These are phyloP conservation scores for Mortierella sp. DNA, from an alignment of 371 early-diverging fungal species.

Conservation along the genomic window DNA sequence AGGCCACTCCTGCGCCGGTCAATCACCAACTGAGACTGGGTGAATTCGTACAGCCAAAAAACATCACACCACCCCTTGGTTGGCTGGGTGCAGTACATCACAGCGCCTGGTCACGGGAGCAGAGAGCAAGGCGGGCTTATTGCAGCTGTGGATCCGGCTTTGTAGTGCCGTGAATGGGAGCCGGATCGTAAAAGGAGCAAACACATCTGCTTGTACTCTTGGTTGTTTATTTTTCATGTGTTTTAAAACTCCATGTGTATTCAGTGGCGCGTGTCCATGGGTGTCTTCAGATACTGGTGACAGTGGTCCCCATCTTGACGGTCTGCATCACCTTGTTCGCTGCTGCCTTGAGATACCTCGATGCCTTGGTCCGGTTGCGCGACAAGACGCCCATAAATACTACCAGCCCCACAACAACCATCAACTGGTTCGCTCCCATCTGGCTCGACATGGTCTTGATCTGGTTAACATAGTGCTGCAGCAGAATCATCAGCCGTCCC, in stretches of 20 bases:
- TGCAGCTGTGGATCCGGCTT: too few relatives aligned
- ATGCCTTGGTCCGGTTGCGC: slow-evolving; percentile 32
- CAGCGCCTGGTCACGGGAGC: background rate
- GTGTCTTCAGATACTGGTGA: slow-evolving; percentile 38
- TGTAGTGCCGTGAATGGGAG: too few relatives aligned
- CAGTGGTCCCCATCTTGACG: slow-evolving; percentile 52
- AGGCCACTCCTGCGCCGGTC: background rate
- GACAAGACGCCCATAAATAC: slow-evolving; percentile 38
- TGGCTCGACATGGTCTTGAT: slow-evolving; percentile 18
- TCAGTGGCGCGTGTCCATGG: background rate
- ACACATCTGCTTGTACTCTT: background rate
- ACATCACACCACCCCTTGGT: slow-evolving; percentile 8
- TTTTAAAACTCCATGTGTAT: background rate
- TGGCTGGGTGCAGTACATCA: too few relatives aligned
- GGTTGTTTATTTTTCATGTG: background rate
- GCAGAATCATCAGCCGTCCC: slow-evolving; percentile 20
- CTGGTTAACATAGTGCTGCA: slow-evolving; percentile 35
- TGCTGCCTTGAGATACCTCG: slow-evolving; percentile 21
- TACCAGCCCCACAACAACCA: slow-evolving; percentile 39
- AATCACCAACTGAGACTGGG: background rate
- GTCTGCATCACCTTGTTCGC: slow-evolving; percentile 49
- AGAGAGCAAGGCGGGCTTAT: too few relatives aligned
- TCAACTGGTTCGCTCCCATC: slow-evolving; percentile 45
- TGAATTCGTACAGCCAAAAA: background rate
- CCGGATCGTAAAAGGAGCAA: background rate